Evolutionary conservation across 108 stramenopile genomes (phyloP).

Genomic region (Nitzschia sp.): DNA sequence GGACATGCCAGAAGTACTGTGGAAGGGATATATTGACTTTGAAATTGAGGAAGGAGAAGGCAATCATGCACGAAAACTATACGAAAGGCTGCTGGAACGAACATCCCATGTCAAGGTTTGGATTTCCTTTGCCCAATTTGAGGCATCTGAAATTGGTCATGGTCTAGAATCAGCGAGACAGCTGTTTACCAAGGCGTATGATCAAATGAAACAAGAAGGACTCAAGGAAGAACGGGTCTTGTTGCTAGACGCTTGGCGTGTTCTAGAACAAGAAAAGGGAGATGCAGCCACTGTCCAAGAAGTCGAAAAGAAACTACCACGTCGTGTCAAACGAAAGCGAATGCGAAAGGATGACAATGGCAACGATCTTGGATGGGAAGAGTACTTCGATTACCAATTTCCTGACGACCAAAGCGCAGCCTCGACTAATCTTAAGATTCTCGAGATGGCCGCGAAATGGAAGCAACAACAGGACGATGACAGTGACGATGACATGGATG

Average conservation of each 20-base stretch:
- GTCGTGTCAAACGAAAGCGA: conserved; percentile 91
- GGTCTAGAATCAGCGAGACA: conserved; percentile 71
- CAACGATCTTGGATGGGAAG: conserved; percentile 94
- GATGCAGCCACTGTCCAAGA: conserved; percentile 53
- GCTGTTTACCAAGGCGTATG: conserved; percentile 84
- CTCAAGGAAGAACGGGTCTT: conserved; percentile 92
- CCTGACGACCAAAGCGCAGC: conserved; percentile 90
- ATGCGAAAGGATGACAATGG: conserved; percentile 83
- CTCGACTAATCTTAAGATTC: conserved; percentile 85
- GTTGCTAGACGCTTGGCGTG: conserved; percentile 94
- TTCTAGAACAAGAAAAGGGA: conserved; percentile 83
- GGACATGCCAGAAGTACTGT: conserved; percentile 97
- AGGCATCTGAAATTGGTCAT: conserved; percentile 60
- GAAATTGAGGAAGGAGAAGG: conserved; percentile 90
- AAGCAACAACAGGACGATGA: conserved; percentile 72
- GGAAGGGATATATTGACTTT: conserved; percentile 98
- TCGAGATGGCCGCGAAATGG: conserved; percentile 98
- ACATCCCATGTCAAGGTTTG: conserved; percentile 95
- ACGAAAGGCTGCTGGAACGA: conserved; percentile 90
- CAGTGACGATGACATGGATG: conserved; percentile 42
- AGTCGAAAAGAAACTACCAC: conserved; percentile 88
- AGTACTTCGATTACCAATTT: conserved; percentile 98
- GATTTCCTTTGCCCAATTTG: conserved; percentile 83
- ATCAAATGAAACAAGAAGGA: conserved; percentile 79
- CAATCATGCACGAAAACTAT: conserved; percentile 76